Evolutionary conservation across 768 basidiomycete species (phyloP), one percentile per base, ranked within the genome.

Genomic region (Rhizopogon sp.): DNA sequence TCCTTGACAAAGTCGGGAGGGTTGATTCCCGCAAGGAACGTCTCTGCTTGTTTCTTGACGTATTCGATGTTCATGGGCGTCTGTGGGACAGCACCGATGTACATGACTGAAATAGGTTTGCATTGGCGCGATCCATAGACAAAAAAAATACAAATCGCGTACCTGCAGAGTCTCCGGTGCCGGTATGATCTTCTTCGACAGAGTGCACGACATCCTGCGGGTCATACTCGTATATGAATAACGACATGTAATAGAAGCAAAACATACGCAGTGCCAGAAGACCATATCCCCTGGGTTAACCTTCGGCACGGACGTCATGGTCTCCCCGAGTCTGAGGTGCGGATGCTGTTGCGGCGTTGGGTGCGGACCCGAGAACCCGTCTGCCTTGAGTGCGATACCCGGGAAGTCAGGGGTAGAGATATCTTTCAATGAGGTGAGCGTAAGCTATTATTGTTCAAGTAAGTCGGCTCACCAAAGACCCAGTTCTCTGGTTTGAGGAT

Each of bases 221-320:
- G 62, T 41, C 52, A 62, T 37, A 1, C 13, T 35, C 28, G 5
- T 37, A 40, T n/a, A 6, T 37, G 2, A 20, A 37, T 3, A 13
- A 45, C 8, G 9, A 25, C 7, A 53, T 3, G 20, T 3, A 8
- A n/a, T 25, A 56, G 3, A 53, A 37, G 5, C 4, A 22, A 61
- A 1, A 58, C 72, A 37, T 54, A 78, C 81, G 56, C 83, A 85
- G 60, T 88, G 86, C 86, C 88, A 90, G 69, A 86, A 89, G 4
- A 88, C 86, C 61, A 85, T 83, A 62, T 91, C 89, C 3, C 90
- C 90, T 0, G 89, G 88, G 50, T 76, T 73, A 6, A 91, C 88
- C 57, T 76, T 80, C 1, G 88, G 88, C 6, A 88, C 75, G 2
- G 84, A 82, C 25, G 81, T 80, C 86, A 91, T 89, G 1, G 82